Evolutionary conservation across 495 filamentous ascomycete genomes (phyloP).

Genomic region (Hypoxylon cercidicola): DNA sequence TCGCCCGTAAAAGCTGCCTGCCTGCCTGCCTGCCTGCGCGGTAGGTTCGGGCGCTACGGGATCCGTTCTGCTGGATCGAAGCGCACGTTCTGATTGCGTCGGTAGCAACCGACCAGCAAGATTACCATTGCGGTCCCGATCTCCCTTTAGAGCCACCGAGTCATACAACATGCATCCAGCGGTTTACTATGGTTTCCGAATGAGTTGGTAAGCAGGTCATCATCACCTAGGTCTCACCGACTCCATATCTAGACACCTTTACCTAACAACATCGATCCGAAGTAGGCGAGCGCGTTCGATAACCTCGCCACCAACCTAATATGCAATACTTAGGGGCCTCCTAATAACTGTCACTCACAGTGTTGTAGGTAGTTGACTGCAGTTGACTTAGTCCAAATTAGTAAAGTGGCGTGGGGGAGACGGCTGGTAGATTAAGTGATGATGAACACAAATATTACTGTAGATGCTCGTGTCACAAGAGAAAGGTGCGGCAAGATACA

Average conservation of each 20-base stretch:
- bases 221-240: neutral
- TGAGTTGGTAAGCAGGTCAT: neutral
- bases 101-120: slow-evolving; percentile 34
- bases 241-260: neutral
- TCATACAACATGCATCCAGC: neutral
- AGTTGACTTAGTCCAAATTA: neutral
- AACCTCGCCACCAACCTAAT: no score
- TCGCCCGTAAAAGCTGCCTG: neutral
- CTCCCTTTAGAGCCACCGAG: slow-evolving; percentile 10
- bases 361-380: no score
- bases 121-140: slow-evolving; percentile 37
- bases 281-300: no score
- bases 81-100: slow-evolving; percentile 35
- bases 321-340: no score
- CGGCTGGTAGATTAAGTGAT: neutral
- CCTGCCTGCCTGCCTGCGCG: slow-evolving; percentile 9
- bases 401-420: slow-evolving; percentile 4
- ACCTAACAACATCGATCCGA: neutral
- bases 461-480: neutral
- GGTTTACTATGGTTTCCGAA: slow-evolving; percentile 23
- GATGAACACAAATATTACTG: neutral
- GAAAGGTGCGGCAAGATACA: slow-evolving; percentile 17
- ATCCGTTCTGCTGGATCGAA: slow-evolving; percentile 33
- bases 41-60: slow-evolving; percentile 26
- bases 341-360: no score